Base-by-base conservation (phyloP, 257 asterid genomes). In the Lycium ferocissimum region DNA sequence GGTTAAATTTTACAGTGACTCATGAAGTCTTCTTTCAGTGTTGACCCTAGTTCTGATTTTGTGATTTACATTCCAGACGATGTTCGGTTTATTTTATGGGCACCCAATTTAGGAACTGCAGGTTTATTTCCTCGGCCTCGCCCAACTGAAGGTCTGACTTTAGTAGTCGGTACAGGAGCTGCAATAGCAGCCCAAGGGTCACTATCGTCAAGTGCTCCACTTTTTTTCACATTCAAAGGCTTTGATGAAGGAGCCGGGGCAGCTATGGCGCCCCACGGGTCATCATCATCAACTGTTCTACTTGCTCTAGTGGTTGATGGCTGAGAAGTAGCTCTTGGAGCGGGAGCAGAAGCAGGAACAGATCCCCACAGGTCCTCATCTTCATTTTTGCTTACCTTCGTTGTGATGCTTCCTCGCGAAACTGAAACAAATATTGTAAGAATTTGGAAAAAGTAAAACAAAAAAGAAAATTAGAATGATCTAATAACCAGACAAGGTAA, bases 21-120 rank as follows among this genome's bases (percentile, higher is more conserved):
- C 1, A 0, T 14, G 65, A 26, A 22, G 7, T 53, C 26, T 56
- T 70, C 58, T 58, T 57, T 18, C 86, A 81, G 63, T 49, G 35
- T 58, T 17, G 61, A 73, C 81, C 66, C 85, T 20, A 40, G 84
- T 62, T 89, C 47, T 66, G 65, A 51, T 87, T 58, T 56, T 73
- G 88, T 84, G 90, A 33, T 81, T 89, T 89, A 91, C 88, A 86
- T 87, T 80, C 94, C 99, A 2, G 94, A 94, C 70, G 98, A 92
- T 81, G 98, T 92, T 88, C 98, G 92, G 89, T 94, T 95, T 86
- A 97, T 92, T 92, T 93, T 92, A 85, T 92, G 97, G 22, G 99
- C 99, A 82, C 98, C 99, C 85, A 95, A 85, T 87, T 81, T 93
- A 0, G 92, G 93, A 84, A 95, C 97, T 83, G 97, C 90, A 78